Percentiles rank a stretch among this genome's conserved stretches.
Evolutionary conservation across 78 protist genomes (phyloP).

Genomic region (Dictyostelium firmibasis): DNA sequence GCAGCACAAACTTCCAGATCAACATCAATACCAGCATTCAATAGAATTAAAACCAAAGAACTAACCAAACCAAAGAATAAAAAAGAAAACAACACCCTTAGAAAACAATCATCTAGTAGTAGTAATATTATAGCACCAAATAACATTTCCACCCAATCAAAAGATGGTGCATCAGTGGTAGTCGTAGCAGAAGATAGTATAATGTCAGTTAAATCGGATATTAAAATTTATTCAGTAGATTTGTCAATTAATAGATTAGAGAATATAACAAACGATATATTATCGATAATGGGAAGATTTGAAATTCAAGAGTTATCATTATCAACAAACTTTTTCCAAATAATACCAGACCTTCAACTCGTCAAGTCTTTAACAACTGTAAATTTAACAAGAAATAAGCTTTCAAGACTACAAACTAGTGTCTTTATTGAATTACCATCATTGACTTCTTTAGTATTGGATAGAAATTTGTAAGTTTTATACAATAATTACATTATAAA

Average conservation of each 20-base stretch:
- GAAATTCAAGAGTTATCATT: constrained; percentile 34
- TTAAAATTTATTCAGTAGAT: constrained; percentile 41
- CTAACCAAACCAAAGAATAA: background rate
- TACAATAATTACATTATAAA: background rate
- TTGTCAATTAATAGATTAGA: constrained; percentile 56
- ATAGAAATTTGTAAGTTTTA: constrained; percentile 30
- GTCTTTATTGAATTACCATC: constrained; percentile 43
- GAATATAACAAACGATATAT: constrained; percentile 11
- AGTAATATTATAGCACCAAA: background rate
- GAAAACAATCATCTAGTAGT: background rate
- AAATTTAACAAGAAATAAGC: constrained; percentile 38
- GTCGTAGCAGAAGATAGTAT: background rate
- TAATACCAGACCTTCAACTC: constrained; percentile 16
- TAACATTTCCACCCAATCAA: background rate
- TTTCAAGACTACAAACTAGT: constrained; percentile 19
- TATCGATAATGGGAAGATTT: background rate
- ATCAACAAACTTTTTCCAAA: constrained; percentile 31
- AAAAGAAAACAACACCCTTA: background rate
- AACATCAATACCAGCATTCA: background rate
- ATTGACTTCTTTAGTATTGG: constrained; percentile 5
- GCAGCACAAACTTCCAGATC: background rate
- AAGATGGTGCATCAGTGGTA: background rate
- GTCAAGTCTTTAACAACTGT: constrained; percentile 15
- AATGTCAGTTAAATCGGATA: background rate
- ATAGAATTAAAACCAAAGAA: background rate